Evolutionary conservation across 225 moss, liverwort and hornwort genomes (phyloP), one percentile per base, ranked within the genome.

Genomic region (Bryoerythrophyllum caledonicum): DNA sequence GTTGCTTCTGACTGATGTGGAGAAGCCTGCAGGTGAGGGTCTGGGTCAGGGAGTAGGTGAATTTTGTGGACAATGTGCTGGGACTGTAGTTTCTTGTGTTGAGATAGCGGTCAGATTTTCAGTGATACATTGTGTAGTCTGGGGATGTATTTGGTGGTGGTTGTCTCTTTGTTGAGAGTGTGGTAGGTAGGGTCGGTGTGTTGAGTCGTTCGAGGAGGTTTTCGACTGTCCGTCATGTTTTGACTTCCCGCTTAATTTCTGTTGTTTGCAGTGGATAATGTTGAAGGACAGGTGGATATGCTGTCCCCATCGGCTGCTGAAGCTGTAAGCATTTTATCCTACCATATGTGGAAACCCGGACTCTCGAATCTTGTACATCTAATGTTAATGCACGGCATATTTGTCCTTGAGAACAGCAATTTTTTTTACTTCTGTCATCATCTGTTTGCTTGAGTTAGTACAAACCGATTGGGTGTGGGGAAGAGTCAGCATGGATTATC

Each of bases 301-400:
- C 82, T 87, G 68, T 87, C 91, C 65, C 91, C 93, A 32, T 87
- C 91, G 82, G 89, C 85, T 71, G 95, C 74, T 28, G 89, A 91
- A 80, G 84, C 89, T 70, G 96, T 96, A 88, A 85, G 85, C 2
- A 73, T 71, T 56, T 63, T 7, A 53, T 57, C 25, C 20, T 14
- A 32, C 68, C 38, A 67, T 51, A 23, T 75, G 6, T 12, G 3
- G 30, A 71, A 74, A 65, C 61, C 35, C 12, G 60, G 44, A 46
- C 52, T 61, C 57, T 51, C 3, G 26, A 41, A 49, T 27, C 44
- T 63, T 80, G 30, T 34, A 20, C 19, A 14, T 67, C 43, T 52
- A 17, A 13, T 58, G 4, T 17, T 28, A 15, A 70, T 67, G 24
- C 56, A 20, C 32, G 55, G 62, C n/a, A 21, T 62, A 13, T 43